A percentile compares a stretch with the other conserved stretches of the same genome.
These are phyloP conservation scores for Chytridium lagenaria DNA, from an alignment of 371 early-diverging fungal genomes.

Conservation along the genomic window DNA sequence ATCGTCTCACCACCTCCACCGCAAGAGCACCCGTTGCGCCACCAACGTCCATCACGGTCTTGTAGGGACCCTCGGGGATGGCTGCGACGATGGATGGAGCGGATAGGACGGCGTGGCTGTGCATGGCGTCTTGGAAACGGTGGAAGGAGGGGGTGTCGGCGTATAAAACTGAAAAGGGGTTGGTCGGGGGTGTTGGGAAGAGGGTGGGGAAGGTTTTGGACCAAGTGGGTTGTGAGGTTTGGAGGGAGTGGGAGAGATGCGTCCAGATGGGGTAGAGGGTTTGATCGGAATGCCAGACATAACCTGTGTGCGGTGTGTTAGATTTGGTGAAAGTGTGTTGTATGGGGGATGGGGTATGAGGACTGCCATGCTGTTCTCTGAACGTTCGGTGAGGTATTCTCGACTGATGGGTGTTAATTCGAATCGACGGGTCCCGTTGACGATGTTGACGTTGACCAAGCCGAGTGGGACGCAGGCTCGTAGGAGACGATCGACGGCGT, in stretches of 20 bases:
- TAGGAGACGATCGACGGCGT: conserved; percentile 4
- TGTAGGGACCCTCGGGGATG: neutral
- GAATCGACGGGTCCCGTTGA: neutral
- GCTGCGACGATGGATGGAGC: neutral
- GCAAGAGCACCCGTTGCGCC: conserved; percentile 23
- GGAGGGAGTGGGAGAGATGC: neutral
- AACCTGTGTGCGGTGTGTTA: too few relatives aligned
- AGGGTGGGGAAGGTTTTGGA: conserved; percentile 13
- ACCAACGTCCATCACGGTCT: conserved; percentile 10
- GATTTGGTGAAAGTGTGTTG: too few relatives aligned
- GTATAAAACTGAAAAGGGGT: conserved; percentile 16
- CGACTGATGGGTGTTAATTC: neutral
- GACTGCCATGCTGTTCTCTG: conserved; percentile 1
- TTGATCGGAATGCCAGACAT: conserved; percentile 18
- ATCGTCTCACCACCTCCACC: conserved; percentile 3
- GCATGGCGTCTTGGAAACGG: conserved; percentile 22
- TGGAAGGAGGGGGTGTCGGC: neutral
- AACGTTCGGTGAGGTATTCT: neutral
- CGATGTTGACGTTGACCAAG: neutral
- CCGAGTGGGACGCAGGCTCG: conserved; percentile 11
- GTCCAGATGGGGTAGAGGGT: conserved; percentile 13
- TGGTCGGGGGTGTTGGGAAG: conserved; percentile 10
- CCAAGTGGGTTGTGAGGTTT: conserved; percentile 11
- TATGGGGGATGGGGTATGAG: neutral
- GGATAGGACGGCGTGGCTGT: conserved; percentile 16